Evolutionary conservation across 352 stramenopile genomes (phyloP).

Genomic region (Pythium apleroticum): DNA sequence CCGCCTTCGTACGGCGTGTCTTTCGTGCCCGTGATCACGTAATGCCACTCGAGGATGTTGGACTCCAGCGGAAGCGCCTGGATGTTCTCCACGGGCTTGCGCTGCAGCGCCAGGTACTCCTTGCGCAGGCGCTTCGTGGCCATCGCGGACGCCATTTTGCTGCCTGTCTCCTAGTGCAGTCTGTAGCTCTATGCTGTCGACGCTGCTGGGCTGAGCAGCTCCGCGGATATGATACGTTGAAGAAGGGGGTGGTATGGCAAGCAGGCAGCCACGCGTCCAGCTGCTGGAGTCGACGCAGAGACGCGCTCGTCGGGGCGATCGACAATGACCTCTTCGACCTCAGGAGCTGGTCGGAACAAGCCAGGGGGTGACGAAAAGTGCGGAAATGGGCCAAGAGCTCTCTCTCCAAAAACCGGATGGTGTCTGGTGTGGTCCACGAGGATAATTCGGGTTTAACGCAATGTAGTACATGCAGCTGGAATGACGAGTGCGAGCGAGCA

Average conservation of each 20-base stretch:
- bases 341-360: not conserved
- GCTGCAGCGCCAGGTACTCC: constrained; percentile 89
- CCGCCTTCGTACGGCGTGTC: constrained; percentile 85
- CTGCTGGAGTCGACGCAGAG: not conserved
- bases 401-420: constrained; percentile 1
- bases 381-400: not conserved
- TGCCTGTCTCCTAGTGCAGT: not conserved
- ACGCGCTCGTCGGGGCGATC: not conserved
- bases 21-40: constrained; percentile 86
- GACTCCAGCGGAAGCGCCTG: constrained; percentile 85
- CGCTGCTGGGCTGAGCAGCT: not conserved
- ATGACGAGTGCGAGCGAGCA: not conserved
- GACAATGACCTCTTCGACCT: not conserved
- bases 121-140: constrained; percentile 91
- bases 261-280: not conserved
- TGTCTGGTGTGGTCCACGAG: constrained; percentile 3
- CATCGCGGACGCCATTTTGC: constrained; percentile 72
- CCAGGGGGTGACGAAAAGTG: not conserved
- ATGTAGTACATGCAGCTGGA: constrained; percentile 3
- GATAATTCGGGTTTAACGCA: not conserved
- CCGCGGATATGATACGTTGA: not conserved
- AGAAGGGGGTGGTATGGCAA: not conserved
- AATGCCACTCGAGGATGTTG: constrained; percentile 97
- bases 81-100: constrained; percentile 91
- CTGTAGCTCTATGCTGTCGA: not conserved